Evolutionary conservation across 805 yeast species (phyloP).

Genomic region (Starmerella potacharoeniae): DNA sequence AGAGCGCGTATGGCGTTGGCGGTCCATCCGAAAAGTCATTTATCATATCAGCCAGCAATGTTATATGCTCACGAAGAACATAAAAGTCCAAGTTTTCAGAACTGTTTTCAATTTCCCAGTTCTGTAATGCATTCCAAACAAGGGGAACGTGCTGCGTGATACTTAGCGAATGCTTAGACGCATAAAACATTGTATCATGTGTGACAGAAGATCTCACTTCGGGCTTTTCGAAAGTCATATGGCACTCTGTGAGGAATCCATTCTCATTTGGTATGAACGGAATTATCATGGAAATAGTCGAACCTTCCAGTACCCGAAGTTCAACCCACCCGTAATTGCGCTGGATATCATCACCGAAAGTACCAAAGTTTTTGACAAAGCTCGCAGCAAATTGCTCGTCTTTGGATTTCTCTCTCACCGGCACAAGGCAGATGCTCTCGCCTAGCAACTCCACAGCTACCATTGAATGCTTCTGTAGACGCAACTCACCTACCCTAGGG

Average conservation of each 20-base stretch:
- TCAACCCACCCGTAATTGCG: conserved; percentile 93
- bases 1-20: conserved; percentile 54
- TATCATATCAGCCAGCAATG: conserved; percentile 57
- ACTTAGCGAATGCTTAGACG: conserved; percentile 44
- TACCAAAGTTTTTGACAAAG: conserved; percentile 1
- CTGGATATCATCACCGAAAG: conserved; percentile 14
- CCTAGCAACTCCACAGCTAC: conserved; percentile 49
- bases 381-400: conserved; percentile 31
- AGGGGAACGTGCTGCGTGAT: conserved; percentile 61
- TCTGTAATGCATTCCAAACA: conserved; percentile 68
- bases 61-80: conserved; percentile 69
- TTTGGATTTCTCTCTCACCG: conserved; percentile 75
- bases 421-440: conserved; percentile 59
- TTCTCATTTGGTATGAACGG: conserved; percentile 30
- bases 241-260: conserved; percentile 43
- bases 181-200: conserved; percentile 64
- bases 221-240: conserved; percentile 40
- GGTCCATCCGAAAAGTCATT: conserved; percentile 68
- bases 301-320: conserved; percentile 43
- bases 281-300: conserved; percentile 38
- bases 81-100: conserved; percentile 49
- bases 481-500: conserved; percentile 38
- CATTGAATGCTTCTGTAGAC: conserved; percentile 49
- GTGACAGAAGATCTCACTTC: conserved; percentile 77
- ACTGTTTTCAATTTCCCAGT: conserved; percentile 50